These are phyloP conservation scores for Pseudocercospora crystallina DNA, from an alignment of 2,329 filamentous ascomycete genomes.

Conservation along the genomic window DNA sequence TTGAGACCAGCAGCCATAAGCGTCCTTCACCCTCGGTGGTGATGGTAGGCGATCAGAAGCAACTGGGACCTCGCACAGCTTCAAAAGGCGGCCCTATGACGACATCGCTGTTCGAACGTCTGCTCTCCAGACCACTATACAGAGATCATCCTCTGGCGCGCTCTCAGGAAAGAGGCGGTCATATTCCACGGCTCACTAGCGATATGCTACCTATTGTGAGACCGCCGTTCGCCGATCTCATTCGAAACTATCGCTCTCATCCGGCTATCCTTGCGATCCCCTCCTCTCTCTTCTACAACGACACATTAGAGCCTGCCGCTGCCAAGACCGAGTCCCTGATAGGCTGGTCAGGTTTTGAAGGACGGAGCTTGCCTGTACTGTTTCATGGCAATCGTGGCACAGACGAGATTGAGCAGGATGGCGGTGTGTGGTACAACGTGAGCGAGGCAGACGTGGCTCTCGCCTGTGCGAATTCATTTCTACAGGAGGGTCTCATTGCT, in stretches of 20 bases:
- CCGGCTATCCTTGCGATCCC: constrained; percentile 28
- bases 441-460: constrained; percentile 25
- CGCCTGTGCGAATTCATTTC: constrained; percentile 21
- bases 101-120: constrained; percentile 27
- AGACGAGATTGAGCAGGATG: constrained; percentile 30
- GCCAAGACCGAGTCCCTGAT: constrained; percentile 20
- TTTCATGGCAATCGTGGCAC: constrained; percentile 20
- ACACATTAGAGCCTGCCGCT: constrained; percentile 28
- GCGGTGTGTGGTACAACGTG: constrained; percentile 31
- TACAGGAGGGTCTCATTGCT: constrained; percentile 16
- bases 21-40: constrained; percentile 14
- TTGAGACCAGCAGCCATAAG: too few relatives aligned
- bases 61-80: constrained; percentile 30
- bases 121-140: constrained; percentile 24
- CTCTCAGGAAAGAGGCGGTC: constrained; percentile 20
- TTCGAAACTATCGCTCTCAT: constrained; percentile 31
- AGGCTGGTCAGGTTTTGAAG: constrained; percentile 22
- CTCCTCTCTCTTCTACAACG: constrained; percentile 28
- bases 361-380: constrained; percentile 23
- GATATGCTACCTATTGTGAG: constrained; percentile 28
- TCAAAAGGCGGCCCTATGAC: constrained; percentile 21
- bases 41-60: constrained; percentile 30
- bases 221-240: constrained; percentile 28
- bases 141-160: constrained; percentile 28
- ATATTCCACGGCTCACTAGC: constrained; percentile 25